Evolutionary conservation across 2,329 filamentous ascomycete species (phyloP).

Genomic region (Fusarium sp.): DNA sequence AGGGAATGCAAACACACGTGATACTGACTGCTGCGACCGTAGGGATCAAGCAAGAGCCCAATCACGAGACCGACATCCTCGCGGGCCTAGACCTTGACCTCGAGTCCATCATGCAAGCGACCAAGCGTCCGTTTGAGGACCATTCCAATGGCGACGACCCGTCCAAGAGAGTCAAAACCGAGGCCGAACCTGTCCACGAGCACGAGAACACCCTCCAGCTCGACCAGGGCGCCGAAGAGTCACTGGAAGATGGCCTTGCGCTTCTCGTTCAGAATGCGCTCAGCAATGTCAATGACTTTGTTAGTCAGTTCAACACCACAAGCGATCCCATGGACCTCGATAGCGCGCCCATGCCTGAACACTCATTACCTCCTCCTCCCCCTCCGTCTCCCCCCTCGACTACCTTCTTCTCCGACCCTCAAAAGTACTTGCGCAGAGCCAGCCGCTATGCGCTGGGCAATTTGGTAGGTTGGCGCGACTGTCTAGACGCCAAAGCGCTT

Average conservation of each 20-base stretch:
- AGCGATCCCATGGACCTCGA: conserved; percentile 53
- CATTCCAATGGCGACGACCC: conserved; percentile 44
- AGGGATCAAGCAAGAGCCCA: conserved; percentile 56
- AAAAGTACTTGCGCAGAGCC: conserved; percentile 52
- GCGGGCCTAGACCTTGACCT: conserved; percentile 52
- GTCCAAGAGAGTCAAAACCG: conserved; percentile 52
- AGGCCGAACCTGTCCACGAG: conserved; percentile 38
- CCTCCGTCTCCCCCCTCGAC: conserved; percentile 44
- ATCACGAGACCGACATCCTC: conserved; percentile 52
- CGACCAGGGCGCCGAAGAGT: conserved; percentile 42
- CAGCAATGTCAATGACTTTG: conserved; percentile 54
- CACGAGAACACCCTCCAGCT: conserved; percentile 35
- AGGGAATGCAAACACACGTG: background rate
- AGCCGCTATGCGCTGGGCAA: conserved; percentile 55
- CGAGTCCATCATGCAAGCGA: conserved; percentile 50
- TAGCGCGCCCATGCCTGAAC: conserved; percentile 45
- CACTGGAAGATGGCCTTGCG: conserved; percentile 52
- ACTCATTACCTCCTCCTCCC: conserved; percentile 39
- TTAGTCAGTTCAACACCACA: conserved; percentile 48
- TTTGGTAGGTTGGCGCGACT: conserved; percentile 50
- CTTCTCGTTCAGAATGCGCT: conserved; percentile 56
- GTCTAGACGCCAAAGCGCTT: conserved; percentile 20
- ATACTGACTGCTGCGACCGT: conserved; percentile 43
- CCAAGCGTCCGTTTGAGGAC: conserved; percentile 54
- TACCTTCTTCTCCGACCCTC: conserved; percentile 52